phyloP scores from a whole-genome alignment of 805 yeast species.

The Starmerella apis region DNA sequence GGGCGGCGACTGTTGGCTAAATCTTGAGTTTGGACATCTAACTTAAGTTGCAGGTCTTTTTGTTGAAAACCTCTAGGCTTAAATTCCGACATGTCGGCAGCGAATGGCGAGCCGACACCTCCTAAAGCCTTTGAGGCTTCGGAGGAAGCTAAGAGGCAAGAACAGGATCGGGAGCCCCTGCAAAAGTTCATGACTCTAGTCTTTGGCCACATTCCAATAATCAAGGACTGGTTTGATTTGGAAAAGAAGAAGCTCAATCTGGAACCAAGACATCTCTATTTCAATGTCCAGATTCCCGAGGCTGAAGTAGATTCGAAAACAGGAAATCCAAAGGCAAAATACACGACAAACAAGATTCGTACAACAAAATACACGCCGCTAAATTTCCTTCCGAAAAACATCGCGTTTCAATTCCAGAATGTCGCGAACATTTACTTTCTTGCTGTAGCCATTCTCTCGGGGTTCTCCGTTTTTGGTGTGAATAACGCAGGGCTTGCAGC shows the following conservation, averaged over 20 bases:
- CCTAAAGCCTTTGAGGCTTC: slow-evolving; percentile 19
- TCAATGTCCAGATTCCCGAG: slow-evolving; percentile 42
- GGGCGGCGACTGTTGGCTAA: not conserved
- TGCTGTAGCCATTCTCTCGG: slow-evolving; percentile 64
- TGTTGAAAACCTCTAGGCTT: not conserved
- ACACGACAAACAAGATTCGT: slow-evolving; percentile 83
- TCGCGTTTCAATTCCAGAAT: slow-evolving; percentile 69
- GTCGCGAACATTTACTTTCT: slow-evolving; percentile 86
- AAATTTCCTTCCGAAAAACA: slow-evolving; percentile 76
- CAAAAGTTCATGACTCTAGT: slow-evolving; percentile 27
- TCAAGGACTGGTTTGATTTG: slow-evolving; percentile 21
- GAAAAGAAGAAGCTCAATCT: slow-evolving; percentile 15
- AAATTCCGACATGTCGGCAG: not conserved
- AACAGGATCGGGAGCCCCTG: slow-evolving; percentile 6
- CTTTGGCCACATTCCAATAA: slow-evolving; percentile 21
- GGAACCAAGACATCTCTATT: slow-evolving; percentile 36
- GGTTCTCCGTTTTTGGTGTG: slow-evolving; percentile 63
- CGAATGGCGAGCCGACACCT: slow-evolving; percentile 4
- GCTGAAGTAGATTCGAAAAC: slow-evolving; percentile 45
- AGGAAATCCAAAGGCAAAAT: slow-evolving; percentile 49
- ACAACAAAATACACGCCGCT: slow-evolving; percentile 93
- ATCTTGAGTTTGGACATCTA: not conserved
- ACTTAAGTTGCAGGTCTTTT: not conserved
- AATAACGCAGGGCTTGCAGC: slow-evolving; percentile 62
- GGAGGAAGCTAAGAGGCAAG: slow-evolving; percentile 19